These are phyloP conservation scores for Dinochytrium kinnereticum DNA, from an alignment of 371 early-diverging fungal genomes.

Conservation along the genomic window DNA sequence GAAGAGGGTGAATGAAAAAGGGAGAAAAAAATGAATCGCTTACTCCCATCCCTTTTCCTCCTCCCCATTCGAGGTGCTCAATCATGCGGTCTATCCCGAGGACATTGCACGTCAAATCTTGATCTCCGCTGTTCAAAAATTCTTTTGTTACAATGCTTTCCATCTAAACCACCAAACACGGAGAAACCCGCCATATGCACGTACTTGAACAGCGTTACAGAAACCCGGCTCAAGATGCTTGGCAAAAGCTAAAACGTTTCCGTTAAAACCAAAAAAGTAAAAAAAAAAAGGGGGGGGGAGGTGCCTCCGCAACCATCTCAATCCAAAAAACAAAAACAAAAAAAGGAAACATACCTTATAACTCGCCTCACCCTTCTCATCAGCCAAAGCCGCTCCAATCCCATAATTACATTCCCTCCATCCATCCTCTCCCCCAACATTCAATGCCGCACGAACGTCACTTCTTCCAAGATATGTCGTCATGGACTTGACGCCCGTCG, in stretches of 20 bases:
- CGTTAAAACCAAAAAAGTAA: too few relatives aligned
- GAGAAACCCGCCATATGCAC: too few relatives aligned
- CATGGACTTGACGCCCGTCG: constrained; percentile 66
- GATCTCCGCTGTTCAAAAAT: constrained; percentile 75
- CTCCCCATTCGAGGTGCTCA: constrained; percentile 76
- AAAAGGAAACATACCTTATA: neutral
- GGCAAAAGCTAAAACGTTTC: neutral
- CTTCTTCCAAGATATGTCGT: constrained; percentile 63
- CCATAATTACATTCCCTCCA: neutral
- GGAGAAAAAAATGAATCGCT: neutral
- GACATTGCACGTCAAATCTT: constrained; percentile 81
- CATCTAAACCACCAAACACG: neutral
- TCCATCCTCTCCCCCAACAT: constrained; percentile 4
- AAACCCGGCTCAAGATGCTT: neutral
- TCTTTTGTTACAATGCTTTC: neutral
- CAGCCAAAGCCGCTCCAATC: neutral
- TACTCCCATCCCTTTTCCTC: constrained; percentile 54
- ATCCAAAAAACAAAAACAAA: neutral
- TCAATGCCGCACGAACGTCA: constrained; percentile 21
- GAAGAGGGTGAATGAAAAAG: neutral
- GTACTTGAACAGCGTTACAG: constrained; percentile 62
- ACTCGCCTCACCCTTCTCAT: neutral
- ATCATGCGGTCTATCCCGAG: constrained; percentile 74
- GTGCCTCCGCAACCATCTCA: too few relatives aligned
- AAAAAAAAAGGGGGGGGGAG: too few relatives aligned